Base-by-base conservation (phyloP, 352 stramenopile genomes). In the Phytophthora colocasiae region DNA sequence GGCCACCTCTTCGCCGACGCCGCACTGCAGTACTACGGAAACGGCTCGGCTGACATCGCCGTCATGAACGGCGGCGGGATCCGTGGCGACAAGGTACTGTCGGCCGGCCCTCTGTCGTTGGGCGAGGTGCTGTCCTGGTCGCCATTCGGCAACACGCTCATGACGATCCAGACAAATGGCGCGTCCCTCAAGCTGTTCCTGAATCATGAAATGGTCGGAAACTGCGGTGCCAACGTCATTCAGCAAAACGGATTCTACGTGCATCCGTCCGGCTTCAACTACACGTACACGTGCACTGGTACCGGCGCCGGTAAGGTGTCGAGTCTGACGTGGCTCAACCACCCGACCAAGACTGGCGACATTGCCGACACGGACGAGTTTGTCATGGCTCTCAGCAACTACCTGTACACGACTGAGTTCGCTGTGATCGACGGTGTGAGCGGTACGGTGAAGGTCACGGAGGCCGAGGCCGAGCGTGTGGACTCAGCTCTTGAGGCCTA, bases 11-110 rank as follows among this genome's bases (percentile, higher is more conserved):
- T 90, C 45, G 70, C 77, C 0, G 75, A 93, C 41, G 73, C 77
- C 2, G 66, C 66, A 22, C 65, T 75, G 34, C 53, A 72, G 47
- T 90, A 78, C 54, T 90, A 93, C 60, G 75, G 74, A n/a, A 63
- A 74, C 12, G 68, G 56, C 26, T 77, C 66, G 15, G 83, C 71
- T 27, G 84, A 92, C 45, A 71, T 85, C 27, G 58, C 78, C 10
- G 62, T 89, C 51, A 87, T 81, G 64, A 92, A 91, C 72, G 84
- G 81, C 11, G 84, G 84, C 17, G 72, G 79, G 3, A 92, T 92
- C 48, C 84, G 84, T 48, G 83, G 76, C 0, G 80, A 92, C 66
- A 86, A 77, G 62, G 43, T 89, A 19, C 78, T 89, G 43, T 54
- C 78, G 8, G 78, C 80, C 0, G 78, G 80, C 0, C 52, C 64